These are phyloP conservation scores for Talinum fruticosum DNA, from an alignment of 148 eudicot genomes.

Conservation along the genomic window DNA sequence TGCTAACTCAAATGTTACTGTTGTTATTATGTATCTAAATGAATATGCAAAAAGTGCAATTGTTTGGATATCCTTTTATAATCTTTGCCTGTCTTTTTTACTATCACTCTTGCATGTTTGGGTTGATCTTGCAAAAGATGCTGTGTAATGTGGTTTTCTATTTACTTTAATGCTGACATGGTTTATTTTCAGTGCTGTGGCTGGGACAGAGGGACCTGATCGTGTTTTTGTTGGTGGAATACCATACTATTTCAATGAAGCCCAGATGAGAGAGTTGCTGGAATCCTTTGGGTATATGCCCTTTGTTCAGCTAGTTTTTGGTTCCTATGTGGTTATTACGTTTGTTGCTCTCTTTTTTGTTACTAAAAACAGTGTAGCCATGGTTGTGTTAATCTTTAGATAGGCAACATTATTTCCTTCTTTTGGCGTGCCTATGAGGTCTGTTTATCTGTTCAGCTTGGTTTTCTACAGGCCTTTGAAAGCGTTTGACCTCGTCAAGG, in stretches of 20 bases:
- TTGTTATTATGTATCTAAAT: background rate
- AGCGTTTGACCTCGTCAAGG: slow-evolving; percentile 92
- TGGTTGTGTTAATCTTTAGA: background rate
- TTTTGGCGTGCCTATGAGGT: background rate
- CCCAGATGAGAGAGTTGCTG: slow-evolving; percentile 74
- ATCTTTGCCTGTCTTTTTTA: background rate
- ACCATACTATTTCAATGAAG: slow-evolving; percentile 85
- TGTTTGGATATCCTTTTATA: background rate
- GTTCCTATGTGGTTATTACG: too few species aligned
- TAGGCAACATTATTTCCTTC: background rate
- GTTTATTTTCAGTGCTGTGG: slow-evolving; percentile 40
- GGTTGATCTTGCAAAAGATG: background rate
- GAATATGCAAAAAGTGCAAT: background rate
- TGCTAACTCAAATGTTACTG: too few species aligned
- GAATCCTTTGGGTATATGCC: slow-evolving; percentile 69
- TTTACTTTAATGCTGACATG: slow-evolving; percentile 15
- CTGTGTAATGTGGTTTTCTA: background rate
- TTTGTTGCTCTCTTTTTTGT: background rate
- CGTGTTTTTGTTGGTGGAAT: slow-evolving; percentile 94
- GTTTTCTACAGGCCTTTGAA: slow-evolving; percentile 54
- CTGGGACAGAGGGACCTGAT: slow-evolving; percentile 80
- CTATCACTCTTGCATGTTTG: background rate
- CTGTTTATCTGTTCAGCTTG: slow-evolving; percentile 8
- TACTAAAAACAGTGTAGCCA: background rate
- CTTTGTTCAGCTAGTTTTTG: slow-evolving; percentile 2